phyloP scores from a whole-genome alignment of 2,329 filamentous ascomycete genomes.

The Onygenales sp. region DNA sequence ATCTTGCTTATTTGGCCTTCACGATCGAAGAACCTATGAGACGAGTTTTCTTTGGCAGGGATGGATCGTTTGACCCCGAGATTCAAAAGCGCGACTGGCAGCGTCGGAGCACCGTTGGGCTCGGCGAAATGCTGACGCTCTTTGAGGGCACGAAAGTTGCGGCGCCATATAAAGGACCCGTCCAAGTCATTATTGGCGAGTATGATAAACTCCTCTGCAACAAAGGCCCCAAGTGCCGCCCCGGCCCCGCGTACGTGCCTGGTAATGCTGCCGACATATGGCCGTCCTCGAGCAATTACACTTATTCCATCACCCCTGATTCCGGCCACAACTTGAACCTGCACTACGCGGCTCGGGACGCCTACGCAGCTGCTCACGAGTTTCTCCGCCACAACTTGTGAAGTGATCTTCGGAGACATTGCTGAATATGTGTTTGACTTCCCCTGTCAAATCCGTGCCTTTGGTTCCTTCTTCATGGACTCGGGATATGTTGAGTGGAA shows the following conservation, averaged over 20 bases:
- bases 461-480: too few relatives aligned
- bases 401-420: too few relatives aligned
- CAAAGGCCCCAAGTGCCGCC: neutral
- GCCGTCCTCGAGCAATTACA: neutral
- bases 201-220: slow-evolving; percentile 1
- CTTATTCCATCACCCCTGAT: slow-evolving; percentile 1
- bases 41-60: slow-evolving; percentile 1
- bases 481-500: too few relatives aligned
- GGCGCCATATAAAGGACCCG: neutral
- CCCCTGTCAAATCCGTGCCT: too few relatives aligned
- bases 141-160: neutral
- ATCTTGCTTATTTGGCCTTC: neutral
- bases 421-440: too few relatives aligned
- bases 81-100: neutral
- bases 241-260: neutral
- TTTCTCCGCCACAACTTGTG: too few relatives aligned
- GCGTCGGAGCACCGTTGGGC: neutral
- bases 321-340: slow-evolving; percentile 5
- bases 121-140: neutral
- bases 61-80: slow-evolving; percentile 3
- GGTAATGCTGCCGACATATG: neutral
- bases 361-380: slow-evolving; percentile 3
- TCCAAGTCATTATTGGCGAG: slow-evolving; percentile 4
- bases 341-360: slow-evolving; percentile 1
- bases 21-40: neutral